A percentile compares a stretch with the other conserved stretches of the same genome.
phyloP scores from a whole-genome alignment of 2,329 filamentous ascomycete species.

The Lachnellula cervina region DNA sequence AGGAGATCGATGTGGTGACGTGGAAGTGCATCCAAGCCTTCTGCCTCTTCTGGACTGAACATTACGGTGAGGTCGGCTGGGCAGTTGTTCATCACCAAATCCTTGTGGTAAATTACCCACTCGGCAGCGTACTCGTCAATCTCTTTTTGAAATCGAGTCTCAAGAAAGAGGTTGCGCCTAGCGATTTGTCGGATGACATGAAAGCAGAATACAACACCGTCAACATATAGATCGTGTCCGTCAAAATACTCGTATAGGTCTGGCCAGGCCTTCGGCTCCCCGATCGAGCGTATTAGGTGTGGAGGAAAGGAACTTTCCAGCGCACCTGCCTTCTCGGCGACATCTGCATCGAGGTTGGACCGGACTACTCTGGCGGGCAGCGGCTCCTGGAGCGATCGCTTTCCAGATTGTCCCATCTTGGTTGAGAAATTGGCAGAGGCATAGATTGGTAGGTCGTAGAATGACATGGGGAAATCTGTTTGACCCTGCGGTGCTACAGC shows the following conservation, averaged over 20 bases:
- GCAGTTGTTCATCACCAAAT: neutral
- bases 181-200: conserved; percentile 26
- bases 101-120: conserved; percentile 13
- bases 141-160: neutral
- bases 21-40: conserved; percentile 1
- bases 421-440: conserved; percentile 23
- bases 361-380: conserved; percentile 8
- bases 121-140: conserved; percentile 17
- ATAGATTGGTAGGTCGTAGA: conserved; percentile 9
- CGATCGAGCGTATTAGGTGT: conserved; percentile 6
- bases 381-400: conserved; percentile 9
- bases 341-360: conserved; percentile 8
- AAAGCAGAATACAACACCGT: conserved; percentile 28
- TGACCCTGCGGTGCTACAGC: too few species aligned
- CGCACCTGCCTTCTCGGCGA: conserved; percentile 4
- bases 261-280: conserved; percentile 15
- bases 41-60: conserved; percentile 5
- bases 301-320: conserved; percentile 14
- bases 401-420: conserved; percentile 3
- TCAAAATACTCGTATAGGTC: conserved; percentile 32
- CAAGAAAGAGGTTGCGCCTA: neutral
- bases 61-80: conserved; percentile 3
- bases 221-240: conserved; percentile 27
- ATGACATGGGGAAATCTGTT: neutral
- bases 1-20: neutral